These are phyloP conservation scores for Verruconis gallopava DNA, from an alignment of 2,329 filamentous ascomycete species.

Conservation along the genomic window DNA sequence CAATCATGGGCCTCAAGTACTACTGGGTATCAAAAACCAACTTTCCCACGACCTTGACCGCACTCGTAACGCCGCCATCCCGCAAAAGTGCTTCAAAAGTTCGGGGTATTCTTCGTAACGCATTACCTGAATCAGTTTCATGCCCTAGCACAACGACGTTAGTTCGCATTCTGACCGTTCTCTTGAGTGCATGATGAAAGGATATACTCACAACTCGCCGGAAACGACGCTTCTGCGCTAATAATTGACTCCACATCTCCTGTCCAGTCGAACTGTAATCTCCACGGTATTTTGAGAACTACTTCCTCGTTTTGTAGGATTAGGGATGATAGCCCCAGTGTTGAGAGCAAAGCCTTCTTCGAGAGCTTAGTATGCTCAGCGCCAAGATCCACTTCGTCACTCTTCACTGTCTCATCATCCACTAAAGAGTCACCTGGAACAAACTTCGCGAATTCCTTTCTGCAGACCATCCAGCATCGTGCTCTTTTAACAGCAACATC, in stretches of 20 bases:
- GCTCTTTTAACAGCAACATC: slow-evolving; percentile 48
- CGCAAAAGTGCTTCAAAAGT: slow-evolving; percentile 3
- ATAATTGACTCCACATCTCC: slow-evolving; percentile 53
- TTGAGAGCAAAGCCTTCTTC: slow-evolving; percentile 38
- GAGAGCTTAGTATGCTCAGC: slow-evolving; percentile 17
- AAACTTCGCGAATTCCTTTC: slow-evolving; percentile 3
- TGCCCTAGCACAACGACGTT: not conserved
- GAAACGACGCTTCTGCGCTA: slow-evolving; percentile 41
- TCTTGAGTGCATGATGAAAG: not conserved
- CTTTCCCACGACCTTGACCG: slow-evolving; percentile 2
- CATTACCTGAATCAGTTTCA: slow-evolving; percentile 4
- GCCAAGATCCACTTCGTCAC: slow-evolving; percentile 10
- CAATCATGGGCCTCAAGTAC: too few species aligned
- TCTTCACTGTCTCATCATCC: slow-evolving; percentile 3
- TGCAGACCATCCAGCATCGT: slow-evolving; percentile 40
- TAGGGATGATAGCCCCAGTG: slow-evolving; percentile 20
- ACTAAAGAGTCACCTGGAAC: slow-evolving; percentile 10
- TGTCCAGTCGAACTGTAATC: slow-evolving; percentile 57
- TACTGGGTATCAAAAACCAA: slow-evolving; percentile 4
- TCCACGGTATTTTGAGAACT: slow-evolving; percentile 46
- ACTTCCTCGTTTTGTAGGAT: slow-evolving; percentile 25
- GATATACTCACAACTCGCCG: slow-evolving; percentile 47
- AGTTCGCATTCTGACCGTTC: not conserved
- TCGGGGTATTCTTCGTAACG: not conserved
- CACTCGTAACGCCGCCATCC: slow-evolving; percentile 4